Evolutionary conservation across 176 grass and related monocot genomes (phyloP).

Genomic region (Rhynchospora tenuis): DNA sequence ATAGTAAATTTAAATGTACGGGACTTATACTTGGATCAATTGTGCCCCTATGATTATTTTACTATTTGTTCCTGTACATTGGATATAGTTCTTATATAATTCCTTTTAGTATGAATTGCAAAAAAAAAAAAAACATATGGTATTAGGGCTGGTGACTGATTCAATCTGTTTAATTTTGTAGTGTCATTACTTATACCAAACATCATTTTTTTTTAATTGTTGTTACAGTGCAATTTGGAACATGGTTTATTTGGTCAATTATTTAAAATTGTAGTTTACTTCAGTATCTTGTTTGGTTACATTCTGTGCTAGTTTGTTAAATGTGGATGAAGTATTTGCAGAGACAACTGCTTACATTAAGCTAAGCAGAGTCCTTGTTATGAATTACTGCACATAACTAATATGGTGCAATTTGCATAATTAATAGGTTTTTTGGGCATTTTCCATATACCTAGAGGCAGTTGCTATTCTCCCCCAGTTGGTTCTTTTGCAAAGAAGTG

Average conservation of each 20-base stretch:
- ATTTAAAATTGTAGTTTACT: not conserved
- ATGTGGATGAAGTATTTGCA: not conserved
- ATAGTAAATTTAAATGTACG: not conserved
- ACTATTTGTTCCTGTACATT: not conserved
- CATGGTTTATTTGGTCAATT: not conserved
- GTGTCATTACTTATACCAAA: not conserved
- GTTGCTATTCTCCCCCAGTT: constrained; percentile 98
- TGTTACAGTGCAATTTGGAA: not conserved
- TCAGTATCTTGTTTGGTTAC: not conserved
- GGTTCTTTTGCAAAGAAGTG: constrained; percentile 82
- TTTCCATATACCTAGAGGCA: constrained; percentile 90
- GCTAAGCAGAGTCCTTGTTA: not conserved
- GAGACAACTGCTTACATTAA: not conserved
- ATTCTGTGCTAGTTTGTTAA: not conserved
- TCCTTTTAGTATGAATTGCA: not conserved
- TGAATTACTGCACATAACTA: constrained; percentile 1
- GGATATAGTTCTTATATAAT: not conserved
- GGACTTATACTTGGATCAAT: not conserved
- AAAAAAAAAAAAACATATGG: not conserved
- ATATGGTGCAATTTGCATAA: not conserved
- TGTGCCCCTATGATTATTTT: not conserved
- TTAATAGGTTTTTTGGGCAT: constrained; percentile 81
- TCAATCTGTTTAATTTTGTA: not conserved
- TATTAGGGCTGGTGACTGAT: not conserved
- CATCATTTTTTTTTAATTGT: not conserved